Percentiles rank a stretch among this genome's conserved stretches.
Evolutionary conservation across 2,329 filamentous ascomycete species (phyloP).

Genomic region (Penicillium digitatum): DNA sequence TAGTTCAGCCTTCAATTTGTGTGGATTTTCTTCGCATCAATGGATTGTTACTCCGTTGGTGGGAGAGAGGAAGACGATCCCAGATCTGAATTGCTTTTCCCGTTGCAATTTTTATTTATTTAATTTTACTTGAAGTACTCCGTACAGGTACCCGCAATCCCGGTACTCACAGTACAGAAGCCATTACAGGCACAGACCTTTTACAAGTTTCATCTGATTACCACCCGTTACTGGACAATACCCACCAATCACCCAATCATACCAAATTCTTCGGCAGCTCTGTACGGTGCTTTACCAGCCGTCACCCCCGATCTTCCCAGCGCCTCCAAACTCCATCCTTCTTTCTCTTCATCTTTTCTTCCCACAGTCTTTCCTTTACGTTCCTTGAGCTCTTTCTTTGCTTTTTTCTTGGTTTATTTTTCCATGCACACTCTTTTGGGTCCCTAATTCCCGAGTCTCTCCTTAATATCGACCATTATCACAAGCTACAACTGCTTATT

Average conservation of each 20-base stretch:
- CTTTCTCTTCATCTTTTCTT: conserved; percentile 17
- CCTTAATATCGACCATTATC: conserved; percentile 19
- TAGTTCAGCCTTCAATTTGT: conserved; percentile 8
- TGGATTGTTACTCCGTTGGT: not conserved
- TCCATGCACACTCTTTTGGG: conserved; percentile 19
- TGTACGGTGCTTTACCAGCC: conserved; percentile 12
- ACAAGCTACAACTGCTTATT: conserved; percentile 20
- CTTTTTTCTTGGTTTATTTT: conserved; percentile 20
- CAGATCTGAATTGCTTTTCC: conserved; percentile 9
- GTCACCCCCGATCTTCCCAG: conserved; percentile 11
- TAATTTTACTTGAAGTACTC: not conserved
- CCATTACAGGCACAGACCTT: conserved; percentile 10
- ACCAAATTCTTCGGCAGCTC: conserved; percentile 4
- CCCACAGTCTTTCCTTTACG: conserved; percentile 16
- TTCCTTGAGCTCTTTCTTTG: conserved; percentile 19
- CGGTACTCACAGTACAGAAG: conserved; percentile 1
- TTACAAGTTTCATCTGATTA: conserved; percentile 4
- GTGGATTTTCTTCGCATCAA: conserved; percentile 2
- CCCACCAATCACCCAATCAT: conserved; percentile 4
- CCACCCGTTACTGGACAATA: conserved; percentile 11
- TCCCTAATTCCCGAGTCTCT: conserved; percentile 22
- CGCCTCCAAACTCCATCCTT: conserved; percentile 15
- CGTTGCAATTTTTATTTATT: not conserved
- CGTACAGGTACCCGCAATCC: not conserved
- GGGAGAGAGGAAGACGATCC: conserved; percentile 1